Base-by-base conservation (phyloP, 2,329 filamentous ascomycete genomes). In the Nannizziopsis arthrosporioides region DNA sequence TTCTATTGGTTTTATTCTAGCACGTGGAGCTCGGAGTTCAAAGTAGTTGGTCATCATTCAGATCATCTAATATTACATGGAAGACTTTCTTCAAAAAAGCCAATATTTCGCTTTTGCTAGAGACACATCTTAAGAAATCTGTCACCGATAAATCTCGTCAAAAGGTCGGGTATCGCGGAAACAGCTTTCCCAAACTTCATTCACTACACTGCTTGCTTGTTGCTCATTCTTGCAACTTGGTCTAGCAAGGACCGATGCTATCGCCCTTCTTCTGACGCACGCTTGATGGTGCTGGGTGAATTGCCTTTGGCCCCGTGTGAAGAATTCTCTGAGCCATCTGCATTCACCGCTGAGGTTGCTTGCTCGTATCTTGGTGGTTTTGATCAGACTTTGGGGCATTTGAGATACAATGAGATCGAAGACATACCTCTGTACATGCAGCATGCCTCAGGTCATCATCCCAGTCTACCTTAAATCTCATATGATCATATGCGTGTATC, bases 121-220 rank as follows among this genome's bases (percentile, higher is more conserved):
- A 27, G 10, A 8, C 12, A n/a, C 22, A n/a, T 8, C 2, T 14
- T 34, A 9, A 30, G 12, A 14, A 1, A 11, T 34, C 32, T 22
- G 54, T 68, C 58, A 73, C 61, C 86, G 81, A 66, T 94, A 98
- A 46, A 98, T 88, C 64, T 96, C 90, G 65, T 96, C 88, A 67
- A 98, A 98, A 1, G 92, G 92, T 60, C 92, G 75, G 3, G 90
- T 96, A 67, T 98, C 92, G 44, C 78, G 73, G 64, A 94, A 98
- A 66, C 92, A 98, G 59, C 88, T 95, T 57, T 94, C 89, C 87
- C 90, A 98, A n/a, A 98, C 92, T 67, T 94, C 83, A 67, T 96
- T 92, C 50, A 98, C 87, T 19, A 93, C 81, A 68, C 84, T 86
- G 44, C 80, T 77, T 3, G 92, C 92, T 56, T 96, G 85, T 11